Base-by-base conservation (phyloP, 352 stramenopile species). In the Phytophthora cryptogea region DNA sequence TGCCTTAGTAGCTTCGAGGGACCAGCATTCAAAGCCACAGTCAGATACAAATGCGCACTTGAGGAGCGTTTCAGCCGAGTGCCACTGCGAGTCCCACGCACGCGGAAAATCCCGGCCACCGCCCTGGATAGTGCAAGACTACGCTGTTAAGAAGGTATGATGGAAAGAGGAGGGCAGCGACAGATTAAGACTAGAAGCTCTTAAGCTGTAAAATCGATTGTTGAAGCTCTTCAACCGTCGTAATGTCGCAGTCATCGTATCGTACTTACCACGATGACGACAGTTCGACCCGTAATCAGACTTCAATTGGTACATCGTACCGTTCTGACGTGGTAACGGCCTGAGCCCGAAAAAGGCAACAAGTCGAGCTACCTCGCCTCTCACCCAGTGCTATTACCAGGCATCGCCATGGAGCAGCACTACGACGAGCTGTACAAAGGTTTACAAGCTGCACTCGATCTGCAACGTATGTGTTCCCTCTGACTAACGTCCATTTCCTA, bases 371-470 rank as follows among this genome's bases (percentile, higher is more conserved):
- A 37, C 37, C 20, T 17, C 33, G 30, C 33, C 20, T 31, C 20
- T 17, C 33, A 23, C 33, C 20, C 20, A 11, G 32, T 3, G n/a
- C 11, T 39, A 20, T n/a, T 33, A 4, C 41, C 11, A 14, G 36
- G 13, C 43, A 3, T 36, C 17, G 28, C 41, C 27, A 83, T 80
- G 63, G 78, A 90, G 31, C 78, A 88, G 61, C 75, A 81, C 40
- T 91, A 91, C 62, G 81, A 91, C 55, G 81, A 89, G 59, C 71
- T 91, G 41, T 91, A 91, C 63, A 91, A 91, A 86, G 81, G 81
- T 85, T 54, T 16, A 37, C 4, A 26, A 23, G 37, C 5, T 50
- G 2, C 10, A 36, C 20, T 36, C 40, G 7, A 46, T 37, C 6
- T 58, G n/a, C 39, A 44, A 14, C 16, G 8, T 42, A 13, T 39